Evolutionary conservation across 352 stramenopile species (phyloP).

Genomic region (Pythium vanterpoolii): DNA sequence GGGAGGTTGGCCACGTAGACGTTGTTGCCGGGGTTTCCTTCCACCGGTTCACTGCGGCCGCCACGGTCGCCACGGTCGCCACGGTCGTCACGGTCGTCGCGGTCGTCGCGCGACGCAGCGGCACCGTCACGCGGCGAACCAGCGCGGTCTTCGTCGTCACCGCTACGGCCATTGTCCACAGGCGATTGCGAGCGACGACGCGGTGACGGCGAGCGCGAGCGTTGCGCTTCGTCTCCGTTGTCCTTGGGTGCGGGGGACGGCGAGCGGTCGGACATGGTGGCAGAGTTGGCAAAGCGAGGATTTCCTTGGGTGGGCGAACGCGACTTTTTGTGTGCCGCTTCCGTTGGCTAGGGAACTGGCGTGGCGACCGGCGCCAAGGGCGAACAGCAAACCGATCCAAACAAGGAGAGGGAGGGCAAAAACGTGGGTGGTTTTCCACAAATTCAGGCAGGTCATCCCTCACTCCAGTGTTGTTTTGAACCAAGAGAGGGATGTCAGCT

Average conservation of each 20-base stretch:
- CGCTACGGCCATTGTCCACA: conserved; percentile 6
- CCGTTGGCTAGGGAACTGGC: conserved; percentile 15
- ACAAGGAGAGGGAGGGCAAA: not conserved
- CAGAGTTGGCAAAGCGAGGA: not conserved
- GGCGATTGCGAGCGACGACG: conserved; percentile 45
- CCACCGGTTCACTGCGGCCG: not conserved
- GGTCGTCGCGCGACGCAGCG: conserved; percentile 9
- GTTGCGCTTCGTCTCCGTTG: conserved; percentile 17
- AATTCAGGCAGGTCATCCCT: conserved; percentile 29
- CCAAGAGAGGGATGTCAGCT: conserved; percentile 15
- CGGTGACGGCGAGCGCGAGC: conserved; percentile 23
- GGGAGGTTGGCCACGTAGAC: conserved; percentile 77
- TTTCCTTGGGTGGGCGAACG: conserved; percentile 3
- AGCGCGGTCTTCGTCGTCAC: conserved; percentile 3
- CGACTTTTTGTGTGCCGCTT: conserved; percentile 10
- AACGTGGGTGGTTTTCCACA: no score
- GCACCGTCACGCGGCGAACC: conserved; percentile 8
- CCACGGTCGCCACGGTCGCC: not conserved
- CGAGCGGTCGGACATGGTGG: conserved; percentile 32
- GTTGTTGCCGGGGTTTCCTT: conserved; percentile 71
- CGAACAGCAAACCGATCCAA: conserved; percentile 18
- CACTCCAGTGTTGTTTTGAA: not conserved
- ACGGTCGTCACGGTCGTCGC: conserved; percentile 8
- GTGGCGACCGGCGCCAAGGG: conserved; percentile 18
- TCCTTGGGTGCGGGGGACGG: conserved; percentile 24